phyloP scores from a whole-genome alignment of 148 eudicot genomes.

The Pharnaceum exiguum region DNA sequence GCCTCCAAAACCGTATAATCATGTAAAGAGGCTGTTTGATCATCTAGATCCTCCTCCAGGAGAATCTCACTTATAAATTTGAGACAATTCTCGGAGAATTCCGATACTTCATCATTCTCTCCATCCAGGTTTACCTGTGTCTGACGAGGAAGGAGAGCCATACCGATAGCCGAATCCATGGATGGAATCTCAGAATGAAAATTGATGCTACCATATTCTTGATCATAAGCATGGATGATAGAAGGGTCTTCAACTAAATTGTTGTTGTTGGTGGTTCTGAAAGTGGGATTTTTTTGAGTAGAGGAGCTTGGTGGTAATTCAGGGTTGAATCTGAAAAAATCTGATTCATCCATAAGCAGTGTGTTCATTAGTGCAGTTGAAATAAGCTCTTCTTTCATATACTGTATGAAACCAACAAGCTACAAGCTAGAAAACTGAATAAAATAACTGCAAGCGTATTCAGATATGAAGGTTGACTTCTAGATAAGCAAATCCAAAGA shows the following conservation, averaged over 20 bases:
- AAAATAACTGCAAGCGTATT: not conserved
- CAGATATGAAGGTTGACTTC: conserved; percentile 2
- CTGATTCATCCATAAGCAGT: conserved; percentile 3
- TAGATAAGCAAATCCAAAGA: not conserved
- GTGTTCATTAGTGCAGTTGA: not conserved
- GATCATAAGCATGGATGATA: conserved; percentile 1
- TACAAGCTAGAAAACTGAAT: not conserved
- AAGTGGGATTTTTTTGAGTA: not conserved
- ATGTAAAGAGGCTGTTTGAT: conserved; percentile 18
- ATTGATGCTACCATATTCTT: conserved; percentile 2
- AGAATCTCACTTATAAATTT: conserved; percentile 41
- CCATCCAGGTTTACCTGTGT: conserved; percentile 1
- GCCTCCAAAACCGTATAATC: conserved; percentile 41
- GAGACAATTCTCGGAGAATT: conserved; percentile 31
- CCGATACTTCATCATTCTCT: conserved; percentile 13
- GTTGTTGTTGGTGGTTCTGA: not conserved
- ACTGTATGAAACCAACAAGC: not conserved
- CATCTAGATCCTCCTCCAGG: conserved; percentile 46
- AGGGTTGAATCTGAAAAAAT: not conserved
- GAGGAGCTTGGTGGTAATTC: conserved; percentile 9
- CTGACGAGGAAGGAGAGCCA: not conserved
- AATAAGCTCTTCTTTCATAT: not conserved
- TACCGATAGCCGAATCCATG: not conserved
- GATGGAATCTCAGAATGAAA: not conserved
- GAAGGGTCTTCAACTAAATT: not conserved